Conservation (phyloP, 2,329 filamentous ascomycete genomes). For the Ascochyta fabae region DNA sequence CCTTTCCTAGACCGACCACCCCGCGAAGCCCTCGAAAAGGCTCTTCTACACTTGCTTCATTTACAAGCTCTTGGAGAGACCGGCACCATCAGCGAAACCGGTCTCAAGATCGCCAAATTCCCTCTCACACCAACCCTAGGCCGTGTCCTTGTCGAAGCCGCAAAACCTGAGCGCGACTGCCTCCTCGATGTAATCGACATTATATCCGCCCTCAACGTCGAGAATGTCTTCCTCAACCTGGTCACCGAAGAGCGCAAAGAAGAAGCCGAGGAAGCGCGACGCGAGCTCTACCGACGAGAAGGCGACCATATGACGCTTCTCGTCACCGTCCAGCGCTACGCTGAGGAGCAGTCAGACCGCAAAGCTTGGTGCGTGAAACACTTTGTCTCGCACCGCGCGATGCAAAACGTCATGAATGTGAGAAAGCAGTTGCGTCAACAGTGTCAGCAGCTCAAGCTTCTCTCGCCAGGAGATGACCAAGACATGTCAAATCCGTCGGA, state of each 20-base stretch:
- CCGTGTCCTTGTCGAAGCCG: slow-evolving; percentile 81
- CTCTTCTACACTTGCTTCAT: slow-evolving; percentile 78
- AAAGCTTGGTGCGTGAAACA: slow-evolving; percentile 66
- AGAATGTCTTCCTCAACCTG: slow-evolving; percentile 67
- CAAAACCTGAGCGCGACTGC: slow-evolving; percentile 72
- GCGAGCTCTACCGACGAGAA: slow-evolving; percentile 64
- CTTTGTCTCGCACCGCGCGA: slow-evolving; percentile 67
- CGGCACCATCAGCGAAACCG: slow-evolving; percentile 75
- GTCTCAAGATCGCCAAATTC: slow-evolving; percentile 78
- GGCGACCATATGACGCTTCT: slow-evolving; percentile 70
- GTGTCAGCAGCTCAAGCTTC: slow-evolving; percentile 57
- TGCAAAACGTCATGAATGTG: slow-evolving; percentile 71
- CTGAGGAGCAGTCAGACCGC: slow-evolving; percentile 63
- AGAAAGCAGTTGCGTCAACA: slow-evolving; percentile 66
- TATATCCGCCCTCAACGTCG: slow-evolving; percentile 69
- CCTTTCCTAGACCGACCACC: slow-evolving; percentile 85
- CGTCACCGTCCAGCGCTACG: slow-evolving; percentile 65
- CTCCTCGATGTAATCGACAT: slow-evolving; percentile 86
- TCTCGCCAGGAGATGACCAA: slow-evolving; percentile 28
- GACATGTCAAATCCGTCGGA: slow-evolving; percentile 41
- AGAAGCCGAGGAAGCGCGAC: slow-evolving; percentile 61
- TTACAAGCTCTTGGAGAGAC: slow-evolving; percentile 76
- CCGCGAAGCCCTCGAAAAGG: slow-evolving; percentile 78
- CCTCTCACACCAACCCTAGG: slow-evolving; percentile 83
- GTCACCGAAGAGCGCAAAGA: slow-evolving; percentile 67